These are phyloP conservation scores for Populus tremula DNA, from an alignment of 345 rosid species.

Conservation along the genomic window DNA sequence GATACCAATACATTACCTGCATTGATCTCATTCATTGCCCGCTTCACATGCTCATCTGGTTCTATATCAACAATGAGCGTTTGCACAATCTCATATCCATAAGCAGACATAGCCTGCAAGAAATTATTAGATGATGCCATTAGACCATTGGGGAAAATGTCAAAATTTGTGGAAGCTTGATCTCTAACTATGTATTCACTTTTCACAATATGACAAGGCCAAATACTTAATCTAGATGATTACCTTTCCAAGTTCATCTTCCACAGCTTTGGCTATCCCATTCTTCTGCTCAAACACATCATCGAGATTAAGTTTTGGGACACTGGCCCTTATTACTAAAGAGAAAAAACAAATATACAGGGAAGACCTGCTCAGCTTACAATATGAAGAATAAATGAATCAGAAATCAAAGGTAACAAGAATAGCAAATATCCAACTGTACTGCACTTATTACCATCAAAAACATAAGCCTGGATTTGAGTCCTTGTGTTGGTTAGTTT, in stretches of 20 bases:
- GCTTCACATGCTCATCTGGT: conserved; percentile 24
- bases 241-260: conserved; percentile 17
- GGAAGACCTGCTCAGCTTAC: neutral
- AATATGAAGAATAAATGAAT: neutral
- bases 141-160: neutral
- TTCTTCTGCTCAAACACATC: conserved; percentile 18
- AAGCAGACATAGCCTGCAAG: conserved; percentile 27
- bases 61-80: conserved; percentile 24
- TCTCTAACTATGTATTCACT: neutral
- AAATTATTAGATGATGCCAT: neutral
- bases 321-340: conserved; percentile 12
- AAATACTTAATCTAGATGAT: neutral
- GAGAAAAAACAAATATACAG: neutral
- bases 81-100: conserved; percentile 27
- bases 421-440: neutral
- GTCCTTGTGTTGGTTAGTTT: conserved; percentile 14
- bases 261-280: conserved; percentile 17
- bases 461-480: conserved; percentile 21
- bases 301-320: conserved; percentile 16
- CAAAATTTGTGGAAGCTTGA: neutral
- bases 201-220: neutral
- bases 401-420: neutral
- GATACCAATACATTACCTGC: conserved; percentile 4
- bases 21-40: conserved; percentile 26
- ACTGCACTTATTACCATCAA: conserved; percentile 8